A percentile compares a stretch with the other conserved stretches of the same genome.
Evolutionary conservation across 2,329 filamentous ascomycete species (phyloP).

Genomic region (Xylariaceae sp.): DNA sequence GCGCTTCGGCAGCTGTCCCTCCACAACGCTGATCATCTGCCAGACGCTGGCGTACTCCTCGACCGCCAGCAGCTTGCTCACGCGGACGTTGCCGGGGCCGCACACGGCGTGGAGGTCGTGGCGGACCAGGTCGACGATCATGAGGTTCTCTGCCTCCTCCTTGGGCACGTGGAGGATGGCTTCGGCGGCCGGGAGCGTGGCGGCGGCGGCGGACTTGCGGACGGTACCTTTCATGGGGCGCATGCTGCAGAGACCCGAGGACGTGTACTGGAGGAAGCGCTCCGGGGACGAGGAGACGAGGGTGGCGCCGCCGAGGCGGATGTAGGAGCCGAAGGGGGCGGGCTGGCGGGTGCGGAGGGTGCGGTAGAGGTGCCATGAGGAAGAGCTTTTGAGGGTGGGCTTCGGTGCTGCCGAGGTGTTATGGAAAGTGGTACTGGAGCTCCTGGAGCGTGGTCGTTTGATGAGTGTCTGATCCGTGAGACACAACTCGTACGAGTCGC

Average conservation of each 20-base stretch:
- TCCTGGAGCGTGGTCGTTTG: slow-evolving; percentile 30
- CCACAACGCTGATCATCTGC: slow-evolving; percentile 85
- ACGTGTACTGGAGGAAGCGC: slow-evolving; percentile 66
- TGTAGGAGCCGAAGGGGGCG: slow-evolving; percentile 79
- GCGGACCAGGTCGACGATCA: slow-evolving; percentile 96
- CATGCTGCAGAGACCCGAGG: slow-evolving; percentile 64
- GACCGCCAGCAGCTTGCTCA: slow-evolving; percentile 76
- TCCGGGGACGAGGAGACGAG: slow-evolving; percentile 84
- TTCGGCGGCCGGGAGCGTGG: slow-evolving; percentile 68
- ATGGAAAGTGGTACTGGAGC: slow-evolving; percentile 7
- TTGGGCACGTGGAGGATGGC: slow-evolving; percentile 74
- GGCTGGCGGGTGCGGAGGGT: slow-evolving; percentile 68
- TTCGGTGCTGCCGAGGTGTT: slow-evolving; percentile 27
- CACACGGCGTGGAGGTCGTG: slow-evolving; percentile 88
- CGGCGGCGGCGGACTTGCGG: slow-evolving; percentile 56
- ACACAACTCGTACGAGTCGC: slow-evolving; percentile 83
- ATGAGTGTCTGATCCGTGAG: slow-evolving; percentile 73
- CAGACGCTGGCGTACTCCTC: slow-evolving; percentile 91
- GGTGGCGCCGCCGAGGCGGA: slow-evolving; percentile 65
- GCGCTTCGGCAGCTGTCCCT: slow-evolving; percentile 55
- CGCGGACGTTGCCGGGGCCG: slow-evolving; percentile 66
- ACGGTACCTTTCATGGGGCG: slow-evolving; percentile 96
- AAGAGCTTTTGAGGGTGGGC: slow-evolving; percentile 41
- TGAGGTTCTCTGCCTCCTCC: slow-evolving; percentile 91
- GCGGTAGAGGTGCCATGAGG: slow-evolving; percentile 69